phyloP scores from a whole-genome alignment of 2,329 filamentous ascomycete genomes.

The Penicillium frequentans region DNA sequence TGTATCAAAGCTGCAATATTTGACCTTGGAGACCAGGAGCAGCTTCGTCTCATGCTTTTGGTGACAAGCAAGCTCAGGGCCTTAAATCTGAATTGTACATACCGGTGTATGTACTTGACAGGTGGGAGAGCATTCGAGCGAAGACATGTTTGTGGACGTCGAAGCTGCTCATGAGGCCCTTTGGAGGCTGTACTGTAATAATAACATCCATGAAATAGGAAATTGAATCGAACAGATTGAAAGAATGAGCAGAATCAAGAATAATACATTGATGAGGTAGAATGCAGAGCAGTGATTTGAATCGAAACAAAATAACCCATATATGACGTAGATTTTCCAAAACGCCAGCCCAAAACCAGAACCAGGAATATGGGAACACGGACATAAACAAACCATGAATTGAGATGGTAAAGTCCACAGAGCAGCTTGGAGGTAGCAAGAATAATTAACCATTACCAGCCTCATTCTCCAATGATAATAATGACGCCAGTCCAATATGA shows the following conservation, averaged over 20 bases:
- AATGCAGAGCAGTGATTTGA: not conserved
- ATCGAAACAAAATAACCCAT: not conserved
- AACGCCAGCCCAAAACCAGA: not conserved
- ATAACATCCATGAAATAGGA: not conserved
- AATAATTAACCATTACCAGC: conserved; percentile 2
- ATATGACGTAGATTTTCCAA: conserved; percentile 1
- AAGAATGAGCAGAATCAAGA: not conserved
- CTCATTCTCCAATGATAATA: conserved; percentile 11
- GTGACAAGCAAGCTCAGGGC: too few relatives aligned
- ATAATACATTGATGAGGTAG: not conserved
- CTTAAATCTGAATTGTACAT: too few relatives aligned
- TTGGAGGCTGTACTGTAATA: too few relatives aligned
- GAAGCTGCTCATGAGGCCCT: too few relatives aligned
- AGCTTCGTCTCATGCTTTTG: too few relatives aligned
- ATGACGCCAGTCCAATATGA: conserved; percentile 21
- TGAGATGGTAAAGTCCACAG: not conserved
- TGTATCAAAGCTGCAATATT: too few relatives aligned
- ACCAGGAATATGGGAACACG: not conserved
- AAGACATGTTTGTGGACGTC: too few relatives aligned
- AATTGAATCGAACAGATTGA: not conserved
- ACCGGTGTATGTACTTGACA: too few relatives aligned
- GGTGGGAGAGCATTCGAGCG: too few relatives aligned
- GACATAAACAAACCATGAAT: not conserved
- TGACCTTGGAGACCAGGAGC: too few relatives aligned
- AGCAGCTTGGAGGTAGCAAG: not conserved